Evolutionary conservation across 352 stramenopile genomes (phyloP).

Genomic region (Phytophthora melonis): DNA sequence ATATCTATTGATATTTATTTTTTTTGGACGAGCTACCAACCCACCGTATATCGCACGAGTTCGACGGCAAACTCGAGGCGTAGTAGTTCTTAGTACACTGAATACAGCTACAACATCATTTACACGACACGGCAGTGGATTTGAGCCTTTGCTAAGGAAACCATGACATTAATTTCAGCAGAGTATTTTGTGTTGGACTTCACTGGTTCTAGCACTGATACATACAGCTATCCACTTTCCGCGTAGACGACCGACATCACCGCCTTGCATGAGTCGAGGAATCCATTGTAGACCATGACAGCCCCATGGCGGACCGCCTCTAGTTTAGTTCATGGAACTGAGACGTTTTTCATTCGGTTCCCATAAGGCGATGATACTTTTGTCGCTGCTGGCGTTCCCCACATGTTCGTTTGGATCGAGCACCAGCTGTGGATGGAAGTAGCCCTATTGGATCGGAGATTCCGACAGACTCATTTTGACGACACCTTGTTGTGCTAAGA

Average conservation of each 20-base stretch:
- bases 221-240: background rate
- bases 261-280: background rate
- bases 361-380: conserved; percentile 19
- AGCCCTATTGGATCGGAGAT: background rate
- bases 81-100: conserved; percentile 10
- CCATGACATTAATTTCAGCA: background rate
- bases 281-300: background rate
- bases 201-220: background rate
- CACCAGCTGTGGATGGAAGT: conserved; percentile 4
- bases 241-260: background rate
- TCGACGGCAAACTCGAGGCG: conserved; percentile 25
- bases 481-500: background rate
- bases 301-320: background rate
- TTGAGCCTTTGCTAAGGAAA: no score
- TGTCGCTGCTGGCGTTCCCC: background rate
- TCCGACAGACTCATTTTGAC: background rate
- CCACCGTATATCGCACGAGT: conserved; percentile 14
- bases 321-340: conserved; percentile 7
- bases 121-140: background rate
- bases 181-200: background rate
- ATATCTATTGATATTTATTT: conserved; percentile 45
- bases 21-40: conserved; percentile 5
- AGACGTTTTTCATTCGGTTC: conserved; percentile 29
- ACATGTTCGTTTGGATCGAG: conserved; percentile 16
- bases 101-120: conserved; percentile 22